These are phyloP conservation scores for Rhynchosporium secalis DNA, from an alignment of 2,329 filamentous ascomycete species.

Conservation along the genomic window DNA sequence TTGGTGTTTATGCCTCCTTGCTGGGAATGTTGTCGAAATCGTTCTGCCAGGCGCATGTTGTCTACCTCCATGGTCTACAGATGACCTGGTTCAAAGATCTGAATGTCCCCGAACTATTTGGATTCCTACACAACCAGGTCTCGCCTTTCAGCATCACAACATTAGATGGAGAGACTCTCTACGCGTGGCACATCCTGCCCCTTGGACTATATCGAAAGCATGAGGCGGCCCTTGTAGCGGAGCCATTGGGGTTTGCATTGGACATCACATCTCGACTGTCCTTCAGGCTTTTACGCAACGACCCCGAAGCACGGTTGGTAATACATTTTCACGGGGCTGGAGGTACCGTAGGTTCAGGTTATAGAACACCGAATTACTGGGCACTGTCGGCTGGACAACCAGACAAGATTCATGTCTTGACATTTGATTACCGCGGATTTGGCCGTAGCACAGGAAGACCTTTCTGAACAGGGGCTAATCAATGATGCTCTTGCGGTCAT, in stretches of 20 bases:
- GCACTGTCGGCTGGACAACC: slow-evolving; percentile 68
- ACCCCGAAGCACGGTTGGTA: slow-evolving; percentile 62
- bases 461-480: slow-evolving; percentile 75
- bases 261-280: slow-evolving; percentile 39
- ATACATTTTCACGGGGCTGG: slow-evolving; percentile 49
- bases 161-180: slow-evolving; percentile 71
- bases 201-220: slow-evolving; percentile 72
- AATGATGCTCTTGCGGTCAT: slow-evolving; percentile 73
- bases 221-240: slow-evolving; percentile 57
- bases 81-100: slow-evolving; percentile 71
- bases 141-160: slow-evolving; percentile 77
- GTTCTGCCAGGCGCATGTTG: slow-evolving; percentile 53
- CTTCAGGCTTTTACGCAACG: slow-evolving; percentile 61
- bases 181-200: slow-evolving; percentile 87
- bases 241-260: slow-evolving; percentile 37
- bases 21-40: slow-evolving; percentile 47
- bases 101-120: slow-evolving; percentile 75
- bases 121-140: slow-evolving; percentile 74
- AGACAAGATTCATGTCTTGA: slow-evolving; percentile 71
- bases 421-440: slow-evolving; percentile 88
- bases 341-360: slow-evolving; percentile 62
- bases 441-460: slow-evolving; percentile 75
- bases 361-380: slow-evolving; percentile 75
- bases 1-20: slow-evolving; percentile 46
- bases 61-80: slow-evolving; percentile 81